Evolutionary conservation across 805 yeast species (phyloP).

Genomic region (Candida incommunis): DNA sequence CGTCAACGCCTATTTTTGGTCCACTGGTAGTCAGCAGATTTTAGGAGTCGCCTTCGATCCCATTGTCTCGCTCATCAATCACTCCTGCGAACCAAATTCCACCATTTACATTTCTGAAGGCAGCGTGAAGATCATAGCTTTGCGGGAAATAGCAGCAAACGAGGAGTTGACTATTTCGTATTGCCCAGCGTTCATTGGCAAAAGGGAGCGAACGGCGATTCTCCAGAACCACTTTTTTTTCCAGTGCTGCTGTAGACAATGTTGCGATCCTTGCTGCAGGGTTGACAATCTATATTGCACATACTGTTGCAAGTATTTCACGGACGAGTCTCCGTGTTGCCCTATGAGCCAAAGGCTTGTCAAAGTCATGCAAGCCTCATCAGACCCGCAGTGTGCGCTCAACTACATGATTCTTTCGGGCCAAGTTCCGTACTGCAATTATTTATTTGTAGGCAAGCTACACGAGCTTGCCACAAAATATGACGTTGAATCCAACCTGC

Average conservation of each 20-base stretch:
- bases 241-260: background rate
- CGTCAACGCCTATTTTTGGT: constrained; percentile 6
- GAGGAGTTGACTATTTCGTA: constrained; percentile 9
- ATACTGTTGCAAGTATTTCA: background rate
- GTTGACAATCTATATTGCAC: background rate
- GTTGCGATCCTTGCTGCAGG: background rate
- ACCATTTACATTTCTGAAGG: constrained; percentile 3
- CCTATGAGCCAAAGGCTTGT: background rate
- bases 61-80: constrained; percentile 8
- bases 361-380: background rate
- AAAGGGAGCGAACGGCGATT: background rate
- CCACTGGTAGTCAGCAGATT: background rate
- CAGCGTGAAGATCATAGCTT: constrained; percentile 3
- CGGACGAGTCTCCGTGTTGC: background rate
- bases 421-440: background rate
- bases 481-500: background rate
- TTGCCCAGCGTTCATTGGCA: background rate
- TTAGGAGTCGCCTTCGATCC: constrained; percentile 7
- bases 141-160: constrained; percentile 3
- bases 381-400: background rate
- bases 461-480: background rate
- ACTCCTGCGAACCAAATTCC: constrained; percentile 11
- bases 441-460: background rate
- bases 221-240: background rate
- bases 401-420: background rate